Base-by-base conservation (phyloP, 306 rosid species). In the Quercus bicolor region DNA sequence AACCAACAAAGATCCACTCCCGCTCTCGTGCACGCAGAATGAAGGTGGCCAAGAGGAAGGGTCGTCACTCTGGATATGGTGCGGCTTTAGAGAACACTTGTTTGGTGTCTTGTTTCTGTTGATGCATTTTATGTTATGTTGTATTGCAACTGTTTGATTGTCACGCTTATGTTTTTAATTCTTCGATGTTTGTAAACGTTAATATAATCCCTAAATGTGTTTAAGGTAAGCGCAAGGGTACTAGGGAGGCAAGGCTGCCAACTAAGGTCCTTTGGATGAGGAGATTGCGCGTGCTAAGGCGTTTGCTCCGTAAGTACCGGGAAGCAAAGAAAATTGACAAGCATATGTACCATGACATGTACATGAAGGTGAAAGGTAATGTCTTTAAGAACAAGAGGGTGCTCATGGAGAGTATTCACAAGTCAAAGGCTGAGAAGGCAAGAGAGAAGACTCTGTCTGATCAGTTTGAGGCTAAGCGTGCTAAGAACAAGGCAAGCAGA, bases 1-100 rank as follows among this genome's bases (percentile, higher is more conserved):
- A 89, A 75, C 92, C 92, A 26, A 89, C 92, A 13, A 89, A 86
- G 83, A 89, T 89, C 28, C 92, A 86, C 79, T 89, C 92, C 18
- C 88, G 92, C 56, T 86, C 92, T 24, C 88, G 90, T 31, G 92
- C 92, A n/a, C 88, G 90, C 43, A 84, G 92, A 12, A 86, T 86
- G 92, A 86, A 80, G 57, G 92, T 72, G 82, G 92, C 92, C 20
- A 88, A 84, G 83, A 82, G 86, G 72, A 88, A 88, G 88, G 92
- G 92, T 0, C 92, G 90, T 76, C 92, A 89, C 74, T 84, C 92
- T 0, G 90, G 92, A 51, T 84, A 89, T 15, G 92, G 90, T 89
- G 86, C 2, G 16, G n/a, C 59, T 59, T 34, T 66, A 34, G 11
- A 21, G 5, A 59, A 19, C 4, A 16, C 5, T 24, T 24, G 16